Percentiles rank a stretch among this genome's conserved stretches.
phyloP scores from a whole-genome alignment of 106 monocot species.

The Iris macrosiphon region DNA sequence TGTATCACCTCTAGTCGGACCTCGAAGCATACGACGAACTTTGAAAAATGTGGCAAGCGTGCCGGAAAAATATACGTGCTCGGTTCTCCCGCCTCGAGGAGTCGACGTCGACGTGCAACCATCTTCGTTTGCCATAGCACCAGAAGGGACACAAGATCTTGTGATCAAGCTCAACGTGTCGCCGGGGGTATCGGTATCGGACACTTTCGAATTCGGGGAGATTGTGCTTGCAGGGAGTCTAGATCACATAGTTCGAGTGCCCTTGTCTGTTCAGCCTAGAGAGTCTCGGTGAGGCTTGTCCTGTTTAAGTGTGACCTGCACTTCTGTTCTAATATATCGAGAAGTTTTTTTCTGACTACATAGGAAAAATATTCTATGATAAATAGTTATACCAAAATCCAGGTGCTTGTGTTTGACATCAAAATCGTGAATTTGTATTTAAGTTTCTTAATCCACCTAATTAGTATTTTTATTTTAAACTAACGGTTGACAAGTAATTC shows the following conservation, averaged over 20 bases:
- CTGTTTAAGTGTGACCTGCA: no score
- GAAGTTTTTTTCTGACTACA: no score
- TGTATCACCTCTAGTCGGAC: slow-evolving; percentile 36
- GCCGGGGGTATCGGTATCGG: neutral
- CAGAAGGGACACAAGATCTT: slow-evolving; percentile 37
- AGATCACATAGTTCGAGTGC: slow-evolving; percentile 65
- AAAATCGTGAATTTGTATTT: no score
- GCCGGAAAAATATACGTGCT: slow-evolving; percentile 44
- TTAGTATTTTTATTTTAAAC: no score
- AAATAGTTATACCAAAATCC: no score
- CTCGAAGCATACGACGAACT: slow-evolving; percentile 13
- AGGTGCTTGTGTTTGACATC: no score
- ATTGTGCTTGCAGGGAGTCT: slow-evolving; percentile 57
- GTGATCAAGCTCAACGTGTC: slow-evolving; percentile 29
- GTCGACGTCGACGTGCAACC: slow-evolving; percentile 43
- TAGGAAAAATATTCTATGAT: no score
- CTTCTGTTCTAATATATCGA: no score
- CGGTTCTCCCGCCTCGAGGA: slow-evolving; percentile 41
- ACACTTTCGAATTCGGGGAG: slow-evolving; percentile 56
- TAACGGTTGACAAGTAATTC: no score
- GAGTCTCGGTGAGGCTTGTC: no score
- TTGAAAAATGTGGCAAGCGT: slow-evolving; percentile 40
- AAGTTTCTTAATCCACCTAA: no score
- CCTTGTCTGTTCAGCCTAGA: slow-evolving; percentile 38
- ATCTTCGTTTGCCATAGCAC: slow-evolving; percentile 30